Evolutionary conservation across 148 eudicot species (phyloP).

Genomic region (Rhododendron griersonianum): DNA sequence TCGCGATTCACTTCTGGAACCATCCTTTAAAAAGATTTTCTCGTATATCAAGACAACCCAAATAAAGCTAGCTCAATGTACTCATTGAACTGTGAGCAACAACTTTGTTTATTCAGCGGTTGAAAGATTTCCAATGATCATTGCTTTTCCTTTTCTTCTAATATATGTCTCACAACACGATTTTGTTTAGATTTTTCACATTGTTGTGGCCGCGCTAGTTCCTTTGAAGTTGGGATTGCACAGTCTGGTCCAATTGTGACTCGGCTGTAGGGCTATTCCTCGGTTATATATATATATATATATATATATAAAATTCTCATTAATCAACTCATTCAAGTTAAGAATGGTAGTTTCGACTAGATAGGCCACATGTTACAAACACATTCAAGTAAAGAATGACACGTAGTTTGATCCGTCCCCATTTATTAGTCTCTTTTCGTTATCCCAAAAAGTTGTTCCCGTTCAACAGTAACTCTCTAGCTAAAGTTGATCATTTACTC

Average conservation of each 20-base stretch:
- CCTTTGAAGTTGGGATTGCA: fast-evolving
- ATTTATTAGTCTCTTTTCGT: neutral
- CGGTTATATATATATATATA: no score
- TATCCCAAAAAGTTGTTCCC: neutral
- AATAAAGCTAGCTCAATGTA: neutral
- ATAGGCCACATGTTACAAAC: neutral
- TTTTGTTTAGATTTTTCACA: neutral
- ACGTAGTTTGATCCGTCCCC: neutral
- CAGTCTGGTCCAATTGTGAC: no score
- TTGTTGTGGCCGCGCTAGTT: neutral
- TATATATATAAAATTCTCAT: neutral
- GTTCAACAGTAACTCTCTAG: no score
- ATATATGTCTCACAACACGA: neutral
- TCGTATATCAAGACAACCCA: neutral
- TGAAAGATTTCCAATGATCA: neutral
- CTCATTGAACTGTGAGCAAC: neutral
- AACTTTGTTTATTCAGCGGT: neutral
- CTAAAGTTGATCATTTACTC: neutral
- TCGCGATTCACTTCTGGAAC: no score
- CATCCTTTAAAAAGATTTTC: no score
- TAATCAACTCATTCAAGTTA: neutral
- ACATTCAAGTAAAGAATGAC: neutral
- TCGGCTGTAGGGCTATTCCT: no score
- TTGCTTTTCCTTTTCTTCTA: neutral
- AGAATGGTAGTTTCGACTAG: neutral